phyloP scores from a whole-genome alignment of 768 basidiomycete species.

The Tricholomella constricta region DNA sequence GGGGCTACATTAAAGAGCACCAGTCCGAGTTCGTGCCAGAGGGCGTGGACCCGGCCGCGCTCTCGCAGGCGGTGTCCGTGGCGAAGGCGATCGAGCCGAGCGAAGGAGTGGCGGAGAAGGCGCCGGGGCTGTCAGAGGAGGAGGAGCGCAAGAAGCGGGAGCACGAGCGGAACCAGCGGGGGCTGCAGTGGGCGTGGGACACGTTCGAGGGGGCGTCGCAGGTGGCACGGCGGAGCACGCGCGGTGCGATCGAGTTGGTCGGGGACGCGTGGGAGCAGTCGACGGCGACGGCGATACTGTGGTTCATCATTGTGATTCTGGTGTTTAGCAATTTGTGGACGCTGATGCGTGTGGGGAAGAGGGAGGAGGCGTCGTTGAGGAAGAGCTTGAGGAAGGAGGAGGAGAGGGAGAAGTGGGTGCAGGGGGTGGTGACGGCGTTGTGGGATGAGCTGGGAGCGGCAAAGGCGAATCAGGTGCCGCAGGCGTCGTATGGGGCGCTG shows the following conservation, averaged over 20 bases:
- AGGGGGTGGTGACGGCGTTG: conserved; percentile 68
- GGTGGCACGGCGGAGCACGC: conserved; percentile 71
- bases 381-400: conserved; percentile 56
- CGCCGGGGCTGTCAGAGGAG: conserved; percentile 26
- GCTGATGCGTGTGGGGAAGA: conserved; percentile 42
- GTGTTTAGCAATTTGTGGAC: conserved; percentile 81
- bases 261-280: conserved; percentile 80
- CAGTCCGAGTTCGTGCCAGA: conserved; percentile 87
- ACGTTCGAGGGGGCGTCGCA: conserved; percentile 76
- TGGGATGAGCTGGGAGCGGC: conserved; percentile 68
- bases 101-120: conserved; percentile 18
- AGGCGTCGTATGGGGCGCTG: conserved; percentile 9
- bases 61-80: conserved; percentile 44
- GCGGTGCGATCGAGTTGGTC: conserved; percentile 75
- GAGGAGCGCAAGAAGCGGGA: conserved; percentile 59
- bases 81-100: conserved; percentile 3
- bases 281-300: conserved; percentile 69
- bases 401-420: conserved; percentile 76
- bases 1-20: conserved; percentile 86
- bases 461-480: conserved; percentile 29
- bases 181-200: conserved; percentile 87
- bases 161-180: conserved; percentile 67
- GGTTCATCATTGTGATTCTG: conserved; percentile 69
- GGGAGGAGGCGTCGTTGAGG: conserved; percentile 43
- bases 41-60: conserved; percentile 63